These are phyloP conservation scores for Aspergillus incahuasiensis DNA, from an alignment of 495 filamentous ascomycete species.

Conservation along the genomic window DNA sequence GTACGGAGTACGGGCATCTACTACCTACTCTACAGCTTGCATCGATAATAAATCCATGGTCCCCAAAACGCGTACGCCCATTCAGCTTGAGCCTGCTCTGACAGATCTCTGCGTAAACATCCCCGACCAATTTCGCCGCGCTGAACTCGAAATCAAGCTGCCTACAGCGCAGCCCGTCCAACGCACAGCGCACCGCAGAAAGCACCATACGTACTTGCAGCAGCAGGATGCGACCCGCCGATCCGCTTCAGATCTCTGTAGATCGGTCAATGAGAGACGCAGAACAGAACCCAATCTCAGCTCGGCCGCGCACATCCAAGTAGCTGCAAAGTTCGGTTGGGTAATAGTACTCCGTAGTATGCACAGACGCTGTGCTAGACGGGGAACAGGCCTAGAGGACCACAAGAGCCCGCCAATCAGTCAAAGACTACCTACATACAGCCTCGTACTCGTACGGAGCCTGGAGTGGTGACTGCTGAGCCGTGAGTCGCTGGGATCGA, in stretches of 20 bases:
- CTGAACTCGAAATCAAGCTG: neutral
- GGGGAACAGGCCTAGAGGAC: neutral
- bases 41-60: too few species aligned
- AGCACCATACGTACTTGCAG: neutral
- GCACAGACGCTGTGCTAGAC: too few species aligned
- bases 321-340: neutral
- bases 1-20: too few species aligned
- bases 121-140: neutral
- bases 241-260: neutral
- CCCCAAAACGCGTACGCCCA: neutral
- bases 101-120: neutral
- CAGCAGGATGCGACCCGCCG: neutral
- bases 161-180: neutral
- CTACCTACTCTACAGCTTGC: too few species aligned
- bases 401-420: neutral
- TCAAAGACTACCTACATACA: neutral
- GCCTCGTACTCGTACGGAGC: too few species aligned
- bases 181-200: neutral
- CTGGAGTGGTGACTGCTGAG: too few species aligned
- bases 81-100: too few species aligned
- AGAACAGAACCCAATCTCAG: neutral
- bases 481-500: neutral
- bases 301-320: neutral
- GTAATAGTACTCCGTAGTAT: too few species aligned
- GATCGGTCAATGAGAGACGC: neutral